Evolutionary conservation across 106 monocot genomes (phyloP).

Genomic region (Platanthera guangdongensis): DNA sequence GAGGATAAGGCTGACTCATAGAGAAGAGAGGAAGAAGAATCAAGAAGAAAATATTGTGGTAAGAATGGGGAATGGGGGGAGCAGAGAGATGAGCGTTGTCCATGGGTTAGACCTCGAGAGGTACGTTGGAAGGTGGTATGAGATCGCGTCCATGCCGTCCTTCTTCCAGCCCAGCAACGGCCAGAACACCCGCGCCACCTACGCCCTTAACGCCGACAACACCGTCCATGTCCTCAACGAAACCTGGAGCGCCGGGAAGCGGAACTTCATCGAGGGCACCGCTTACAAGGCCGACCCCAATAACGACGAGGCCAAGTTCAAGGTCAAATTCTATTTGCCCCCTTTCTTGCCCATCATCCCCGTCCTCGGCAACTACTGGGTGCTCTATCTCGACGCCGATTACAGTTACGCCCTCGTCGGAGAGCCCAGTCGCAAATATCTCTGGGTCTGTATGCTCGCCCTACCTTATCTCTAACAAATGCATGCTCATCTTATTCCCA

Average conservation of each 20-base stretch:
- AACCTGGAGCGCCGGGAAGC: conserved; percentile 80
- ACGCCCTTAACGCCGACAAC: conserved; percentile 51
- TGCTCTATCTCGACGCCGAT: conserved; percentile 58
- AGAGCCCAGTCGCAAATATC: conserved; percentile 55
- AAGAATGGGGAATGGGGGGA: conserved; percentile 5
- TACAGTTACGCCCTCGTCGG: conserved; percentile 75
- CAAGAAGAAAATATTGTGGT: not conserved
- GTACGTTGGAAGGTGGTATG: conserved; percentile 98
- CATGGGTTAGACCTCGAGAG: conserved; percentile 53
- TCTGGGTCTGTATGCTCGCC: conserved; percentile 50
- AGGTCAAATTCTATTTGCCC: conserved; percentile 92
- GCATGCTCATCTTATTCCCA: too few species aligned
- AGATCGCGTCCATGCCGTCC: conserved; percentile 91
- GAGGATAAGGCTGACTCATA: too few species aligned
- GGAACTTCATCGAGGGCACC: conserved; percentile 59
- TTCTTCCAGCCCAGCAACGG: conserved; percentile 66
- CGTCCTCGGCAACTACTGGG: conserved; percentile 82
- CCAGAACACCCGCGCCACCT: conserved; percentile 74
- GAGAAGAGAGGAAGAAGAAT: not conserved
- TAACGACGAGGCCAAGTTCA: conserved; percentile 89
- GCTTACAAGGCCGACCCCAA: conserved; percentile 58
- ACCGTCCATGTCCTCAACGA: conserved; percentile 82
- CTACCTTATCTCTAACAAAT: too few species aligned
- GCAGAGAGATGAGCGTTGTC: conserved; percentile 58
- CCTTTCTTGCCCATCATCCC: conserved; percentile 87